Evolutionary conservation across 371 early-diverging fungal genomes (phyloP).

Genomic region (Fennellomyces sp.): DNA sequence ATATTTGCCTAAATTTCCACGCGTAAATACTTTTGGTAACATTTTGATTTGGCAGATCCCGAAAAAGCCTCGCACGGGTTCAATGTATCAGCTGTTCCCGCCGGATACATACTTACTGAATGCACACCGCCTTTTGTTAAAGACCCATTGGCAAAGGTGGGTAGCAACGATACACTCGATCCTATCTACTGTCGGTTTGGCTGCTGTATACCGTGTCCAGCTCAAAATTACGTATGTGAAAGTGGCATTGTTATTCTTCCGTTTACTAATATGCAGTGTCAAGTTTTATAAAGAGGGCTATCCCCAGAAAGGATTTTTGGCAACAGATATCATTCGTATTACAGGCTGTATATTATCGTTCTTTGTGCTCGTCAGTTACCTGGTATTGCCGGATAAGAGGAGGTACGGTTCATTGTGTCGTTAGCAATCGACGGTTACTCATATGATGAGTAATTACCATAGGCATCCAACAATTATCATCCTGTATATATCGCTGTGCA

Average conservation of each 20-base stretch:
- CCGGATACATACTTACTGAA: conserved; percentile 23
- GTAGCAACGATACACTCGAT: conserved; percentile 16
- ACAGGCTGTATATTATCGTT: conserved; percentile 52
- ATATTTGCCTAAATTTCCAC: background rate
- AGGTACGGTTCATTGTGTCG: conserved; percentile 26
- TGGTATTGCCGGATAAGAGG: conserved; percentile 61
- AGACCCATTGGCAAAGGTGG: conserved; percentile 28
- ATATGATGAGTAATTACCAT: background rate
- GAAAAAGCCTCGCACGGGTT: conserved; percentile 9
- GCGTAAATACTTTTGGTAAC: background rate
- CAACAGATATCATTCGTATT: conserved; percentile 52
- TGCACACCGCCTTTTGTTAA: conserved; percentile 46
- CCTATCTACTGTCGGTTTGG: conserved; percentile 27
- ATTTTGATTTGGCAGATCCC: background rate
- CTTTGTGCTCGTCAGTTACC: conserved; percentile 58
- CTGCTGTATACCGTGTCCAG: conserved; percentile 46
- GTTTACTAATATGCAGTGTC: conserved; percentile 8
- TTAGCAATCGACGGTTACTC: background rate
- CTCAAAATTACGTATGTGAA: conserved; percentile 33
- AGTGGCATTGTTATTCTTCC: background rate
- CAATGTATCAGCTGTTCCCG: conserved; percentile 31
- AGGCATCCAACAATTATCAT: conserved; percentile 69
- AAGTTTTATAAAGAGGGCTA: conserved; percentile 53
- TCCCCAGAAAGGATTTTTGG: conserved; percentile 44
- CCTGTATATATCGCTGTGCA: conserved; percentile 53